These are phyloP conservation scores for Quercus aquifolioides DNA, from an alignment of 306 rosid genomes.

Conservation along the genomic window DNA sequence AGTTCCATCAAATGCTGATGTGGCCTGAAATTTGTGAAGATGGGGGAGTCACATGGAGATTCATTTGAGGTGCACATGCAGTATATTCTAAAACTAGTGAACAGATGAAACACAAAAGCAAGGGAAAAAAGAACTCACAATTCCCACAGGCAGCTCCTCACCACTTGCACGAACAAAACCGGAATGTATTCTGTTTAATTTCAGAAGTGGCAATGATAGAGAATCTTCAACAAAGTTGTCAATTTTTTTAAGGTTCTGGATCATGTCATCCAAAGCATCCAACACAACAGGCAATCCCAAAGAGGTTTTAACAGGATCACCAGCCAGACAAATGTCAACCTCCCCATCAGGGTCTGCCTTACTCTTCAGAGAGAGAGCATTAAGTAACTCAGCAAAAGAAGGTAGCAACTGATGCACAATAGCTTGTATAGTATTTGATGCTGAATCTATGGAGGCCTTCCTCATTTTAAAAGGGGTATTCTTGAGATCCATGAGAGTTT, in stretches of 20 bases:
- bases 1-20: constrained; percentile 86
- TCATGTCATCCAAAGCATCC: constrained; percentile 63
- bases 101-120: constrained; percentile 21
- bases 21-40: constrained; percentile 52
- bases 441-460: constrained; percentile 48
- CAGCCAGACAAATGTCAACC: constrained; percentile 61
- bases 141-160: constrained; percentile 91
- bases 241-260: constrained; percentile 51
- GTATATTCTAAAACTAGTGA: constrained; percentile 4
- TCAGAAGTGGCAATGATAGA: constrained; percentile 62
- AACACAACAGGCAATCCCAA: constrained; percentile 75
- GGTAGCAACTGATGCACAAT: constrained; percentile 44
- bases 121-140: constrained; percentile 59
- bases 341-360: constrained; percentile 52
- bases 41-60: constrained; percentile 14
- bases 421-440: constrained; percentile 29
- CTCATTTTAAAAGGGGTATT: constrained; percentile 67
- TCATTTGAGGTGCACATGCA: constrained; percentile 9
- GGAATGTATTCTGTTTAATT: constrained; percentile 79
- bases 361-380: constrained; percentile 56
- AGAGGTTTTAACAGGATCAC: constrained; percentile 61
- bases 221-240: constrained; percentile 46
- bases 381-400: constrained; percentile 54
- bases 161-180: constrained; percentile 81
- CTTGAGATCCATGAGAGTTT: constrained; percentile 42